Evolutionary conservation across 2,329 filamentous ascomycete species (phyloP), one percentile per base, ranked within the genome.

Genomic region (Passalora sequoiae): DNA sequence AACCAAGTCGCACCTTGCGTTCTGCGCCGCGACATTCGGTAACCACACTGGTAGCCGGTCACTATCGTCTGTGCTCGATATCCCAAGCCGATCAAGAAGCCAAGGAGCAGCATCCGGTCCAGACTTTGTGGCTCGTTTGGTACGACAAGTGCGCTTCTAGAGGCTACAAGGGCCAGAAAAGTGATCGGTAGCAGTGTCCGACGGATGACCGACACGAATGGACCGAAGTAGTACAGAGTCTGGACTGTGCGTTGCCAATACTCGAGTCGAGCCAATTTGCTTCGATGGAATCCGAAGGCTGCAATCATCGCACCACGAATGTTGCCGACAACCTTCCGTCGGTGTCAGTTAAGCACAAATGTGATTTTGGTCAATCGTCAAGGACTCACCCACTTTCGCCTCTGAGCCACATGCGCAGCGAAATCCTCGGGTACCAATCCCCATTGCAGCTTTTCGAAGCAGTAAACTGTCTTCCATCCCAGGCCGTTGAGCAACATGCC

Each of bases 401-500:
- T 6, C 25, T 48, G 46, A 3, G 37, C 37, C 7, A 48, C 21
- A 33, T 44, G 41, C 9, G 36, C 41, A 1, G 42, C 41, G 2
- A 48, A 24, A 1, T 38, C 40, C 16, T 48, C 46, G 4, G 41
- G 41, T 5, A 38, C 31, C 15, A 44, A 20, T 3, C 46, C 46
- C 38, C 38, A 44, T 15, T 48, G 46, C 22, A 48, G 16, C 12
- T 40, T 25, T 21, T 44, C 41, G 30, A 44, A 29, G 16, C 38
- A 40, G 25, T 41, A 38, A 1, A 41, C 33, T 3, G 38, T 35
- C 24, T 37, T n/a, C 46, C 46, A 48, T 0, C 46, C 41, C 6
- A 27, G 17, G 3, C 46, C 46, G 16, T 44, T 47, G 6, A 44
- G 27, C 3, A 44, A 21, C 31, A 44, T 41, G n/a, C 41, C 41